These are phyloP conservation scores for Tephrocybe sp. DNA, from an alignment of 768 basidiomycete genomes.

Conservation along the genomic window DNA sequence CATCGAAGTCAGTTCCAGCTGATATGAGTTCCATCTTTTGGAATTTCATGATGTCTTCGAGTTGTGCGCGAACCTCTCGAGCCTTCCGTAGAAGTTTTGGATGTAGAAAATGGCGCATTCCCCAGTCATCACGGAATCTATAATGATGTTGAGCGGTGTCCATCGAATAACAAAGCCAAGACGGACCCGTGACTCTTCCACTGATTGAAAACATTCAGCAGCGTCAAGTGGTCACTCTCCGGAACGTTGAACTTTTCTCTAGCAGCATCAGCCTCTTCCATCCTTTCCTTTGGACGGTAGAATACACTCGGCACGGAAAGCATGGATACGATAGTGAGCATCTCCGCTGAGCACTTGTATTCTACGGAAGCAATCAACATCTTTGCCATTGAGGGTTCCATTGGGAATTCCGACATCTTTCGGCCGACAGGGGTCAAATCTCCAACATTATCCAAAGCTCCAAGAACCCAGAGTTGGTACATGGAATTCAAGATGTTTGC, in stretches of 20 bases:
- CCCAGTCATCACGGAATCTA: constrained; percentile 94
- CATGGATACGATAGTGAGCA: constrained; percentile 99
- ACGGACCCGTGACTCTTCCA: constrained; percentile 95
- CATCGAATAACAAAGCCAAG: neutral
- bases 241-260: constrained; percentile 98
- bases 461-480: constrained; percentile 99
- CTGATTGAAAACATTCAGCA: constrained; percentile 95
- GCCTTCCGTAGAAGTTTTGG: constrained; percentile 95
- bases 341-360: constrained; percentile 89
- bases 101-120: constrained; percentile 92
- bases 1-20: constrained; percentile 93
- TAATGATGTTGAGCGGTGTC: constrained; percentile 2
- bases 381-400: constrained; percentile 99
- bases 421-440: constrained; percentile 89
- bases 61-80: constrained; percentile 90
- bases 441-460: constrained; percentile 96
- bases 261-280: constrained; percentile 97
- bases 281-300: constrained; percentile 94
- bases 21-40: constrained; percentile 95
- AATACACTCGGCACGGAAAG: constrained; percentile 97
- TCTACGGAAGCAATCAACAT: constrained; percentile 97
- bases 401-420: constrained; percentile 99
- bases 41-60: constrained; percentile 99
- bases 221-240: constrained; percentile 94
- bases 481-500: constrained; percentile 98